Evolutionary conservation across 2,329 filamentous ascomycete species (phyloP).

Genomic region (Trichoderma harzianum): DNA sequence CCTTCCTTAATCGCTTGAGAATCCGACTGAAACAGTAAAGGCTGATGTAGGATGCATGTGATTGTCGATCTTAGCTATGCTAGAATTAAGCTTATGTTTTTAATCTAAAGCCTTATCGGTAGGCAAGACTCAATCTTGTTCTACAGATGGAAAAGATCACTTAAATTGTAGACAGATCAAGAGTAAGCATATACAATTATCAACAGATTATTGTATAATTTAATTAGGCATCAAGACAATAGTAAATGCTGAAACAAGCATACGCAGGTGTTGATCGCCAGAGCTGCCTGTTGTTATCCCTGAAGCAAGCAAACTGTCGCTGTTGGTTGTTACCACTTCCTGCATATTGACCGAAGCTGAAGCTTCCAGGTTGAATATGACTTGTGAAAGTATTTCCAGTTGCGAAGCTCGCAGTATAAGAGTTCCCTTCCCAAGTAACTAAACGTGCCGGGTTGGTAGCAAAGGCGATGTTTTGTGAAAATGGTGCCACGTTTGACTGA

Average conservation of each 20-base stretch:
- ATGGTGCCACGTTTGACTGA: neutral
- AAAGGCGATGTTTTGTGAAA: neutral
- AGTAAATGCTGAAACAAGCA: slow-evolving; percentile 3
- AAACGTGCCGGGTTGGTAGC: neutral
- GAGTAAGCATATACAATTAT: neutral
- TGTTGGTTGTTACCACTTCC: neutral
- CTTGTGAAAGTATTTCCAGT: neutral
- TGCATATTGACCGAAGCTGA: neutral
- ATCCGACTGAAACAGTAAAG: too few relatives aligned
- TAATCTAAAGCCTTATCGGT: too few relatives aligned
- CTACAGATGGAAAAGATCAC: neutral
- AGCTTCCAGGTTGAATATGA: neutral
- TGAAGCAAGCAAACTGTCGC: neutral
- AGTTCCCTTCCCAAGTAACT: neutral
- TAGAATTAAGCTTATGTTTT: too few relatives aligned
- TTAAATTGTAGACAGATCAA: neutral
- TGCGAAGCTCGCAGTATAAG: neutral
- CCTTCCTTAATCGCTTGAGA: too few relatives aligned
- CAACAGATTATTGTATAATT: neutral
- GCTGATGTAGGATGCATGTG: too few relatives aligned
- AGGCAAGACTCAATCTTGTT: neutral
- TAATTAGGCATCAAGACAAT: neutral
- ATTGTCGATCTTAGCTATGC: too few relatives aligned
- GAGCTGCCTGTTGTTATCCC: neutral
- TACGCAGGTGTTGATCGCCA: neutral